Conservation (phyloP, 139 green algal species). For the Volvox africanus region DNA sequence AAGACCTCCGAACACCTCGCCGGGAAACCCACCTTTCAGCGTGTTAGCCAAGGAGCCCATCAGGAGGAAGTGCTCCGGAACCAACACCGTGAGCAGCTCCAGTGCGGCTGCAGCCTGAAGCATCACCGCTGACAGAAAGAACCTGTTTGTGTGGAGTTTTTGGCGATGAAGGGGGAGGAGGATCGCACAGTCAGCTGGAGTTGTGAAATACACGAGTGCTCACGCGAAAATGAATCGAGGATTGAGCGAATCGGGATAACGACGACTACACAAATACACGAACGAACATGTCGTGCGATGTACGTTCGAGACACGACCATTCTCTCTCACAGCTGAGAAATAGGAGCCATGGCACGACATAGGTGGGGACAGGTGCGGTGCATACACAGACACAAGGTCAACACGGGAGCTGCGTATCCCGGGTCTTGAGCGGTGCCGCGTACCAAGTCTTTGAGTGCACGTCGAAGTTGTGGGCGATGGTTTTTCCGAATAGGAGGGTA, state of each 20-base stretch:
- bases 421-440: not conserved
- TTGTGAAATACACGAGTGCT: too few species aligned
- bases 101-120: conserved; percentile 61
- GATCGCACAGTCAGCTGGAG: not conserved
- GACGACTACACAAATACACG: too few species aligned
- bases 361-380: too few species aligned
- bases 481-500: conserved; percentile 81
- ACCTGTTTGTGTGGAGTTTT: conserved; percentile 43
- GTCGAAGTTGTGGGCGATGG: conserved; percentile 84
- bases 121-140: conserved; percentile 66
- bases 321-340: too few species aligned
- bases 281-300: too few species aligned
- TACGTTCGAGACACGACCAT: too few species aligned
- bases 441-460: conserved; percentile 78
- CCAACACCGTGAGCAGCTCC: conserved; percentile 75
- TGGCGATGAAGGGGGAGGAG: not conserved
- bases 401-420: too few species aligned
- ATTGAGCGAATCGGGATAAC: too few species aligned
- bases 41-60: conserved; percentile 75
- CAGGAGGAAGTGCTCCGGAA: conserved; percentile 71
- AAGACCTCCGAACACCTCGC: too few species aligned
- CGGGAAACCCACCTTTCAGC: conserved; percentile 69
- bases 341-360: too few species aligned
- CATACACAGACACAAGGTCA: too few species aligned
- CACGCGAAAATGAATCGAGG: too few species aligned